Conservation (phyloP, 495 filamentous ascomycete species). For the Podospora fimiseda region DNA sequence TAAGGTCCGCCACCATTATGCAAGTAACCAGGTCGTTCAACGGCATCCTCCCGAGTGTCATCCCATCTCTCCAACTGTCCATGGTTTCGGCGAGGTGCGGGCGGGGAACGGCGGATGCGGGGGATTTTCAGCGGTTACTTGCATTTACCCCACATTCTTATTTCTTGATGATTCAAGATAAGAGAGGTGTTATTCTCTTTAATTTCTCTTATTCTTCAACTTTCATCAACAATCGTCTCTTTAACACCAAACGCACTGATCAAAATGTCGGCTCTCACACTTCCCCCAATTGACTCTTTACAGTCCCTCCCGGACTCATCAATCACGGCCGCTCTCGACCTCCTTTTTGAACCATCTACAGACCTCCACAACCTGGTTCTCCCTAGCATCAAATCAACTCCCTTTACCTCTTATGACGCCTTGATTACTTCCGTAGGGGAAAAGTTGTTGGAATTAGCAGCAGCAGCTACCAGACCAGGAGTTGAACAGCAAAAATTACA, state of each 20-base stretch:
- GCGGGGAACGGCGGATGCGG: neutral
- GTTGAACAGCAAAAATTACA: conserved; percentile 30
- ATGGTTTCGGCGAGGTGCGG: neutral
- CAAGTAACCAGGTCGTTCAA: no score
- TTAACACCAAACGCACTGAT: neutral
- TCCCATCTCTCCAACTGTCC: neutral
- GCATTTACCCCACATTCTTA: neutral
- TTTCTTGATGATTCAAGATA: neutral
- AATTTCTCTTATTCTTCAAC: neutral
- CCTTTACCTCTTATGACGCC: conserved; percentile 43
- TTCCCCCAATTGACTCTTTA: conserved; percentile 30
- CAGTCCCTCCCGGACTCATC: conserved; percentile 43
- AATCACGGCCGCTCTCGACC: conserved; percentile 62
- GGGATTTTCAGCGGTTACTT: neutral
- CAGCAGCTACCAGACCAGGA: conserved; percentile 1
- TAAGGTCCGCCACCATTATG: no score
- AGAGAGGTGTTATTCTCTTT: neutral
- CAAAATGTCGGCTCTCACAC: conserved; percentile 20
- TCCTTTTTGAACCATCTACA: conserved; percentile 79
- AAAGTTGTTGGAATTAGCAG: conserved; percentile 47
- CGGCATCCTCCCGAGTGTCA: neutral
- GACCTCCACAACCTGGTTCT: conserved; percentile 67
- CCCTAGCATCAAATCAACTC: conserved; percentile 55
- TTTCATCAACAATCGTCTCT: neutral
- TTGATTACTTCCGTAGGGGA: conserved; percentile 38